Evolutionary conservation across 1,284 basidiomycete species (phyloP).

Genomic region (Gomphus sp.): DNA sequence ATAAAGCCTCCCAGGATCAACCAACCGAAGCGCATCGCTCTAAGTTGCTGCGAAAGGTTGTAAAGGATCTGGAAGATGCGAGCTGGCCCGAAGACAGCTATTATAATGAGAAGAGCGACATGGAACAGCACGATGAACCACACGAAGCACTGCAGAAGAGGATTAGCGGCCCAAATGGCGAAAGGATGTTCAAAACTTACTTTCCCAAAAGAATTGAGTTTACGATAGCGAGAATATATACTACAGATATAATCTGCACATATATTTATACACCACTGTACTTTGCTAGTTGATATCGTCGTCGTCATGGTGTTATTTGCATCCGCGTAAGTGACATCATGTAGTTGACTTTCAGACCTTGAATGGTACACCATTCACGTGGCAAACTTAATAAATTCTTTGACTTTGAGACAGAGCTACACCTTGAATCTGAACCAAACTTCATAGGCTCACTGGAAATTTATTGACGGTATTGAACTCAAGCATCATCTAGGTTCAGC

Average conservation of each 20-base stretch:
- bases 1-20: slow-evolving; percentile 42
- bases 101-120: slow-evolving; percentile 20
- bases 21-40: slow-evolving; percentile 53
- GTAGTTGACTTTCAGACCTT: no score
- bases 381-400: no score
- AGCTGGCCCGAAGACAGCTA: slow-evolving; percentile 50
- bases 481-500: no score
- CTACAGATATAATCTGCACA: not conserved
- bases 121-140: slow-evolving; percentile 20
- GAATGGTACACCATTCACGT: no score
- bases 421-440: no score
- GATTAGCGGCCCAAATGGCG: not conserved
- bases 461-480: no score
- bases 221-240: slow-evolving; percentile 28
- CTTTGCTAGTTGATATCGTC: not conserved
- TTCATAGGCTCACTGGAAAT: no score
- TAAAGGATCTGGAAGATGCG: slow-evolving; percentile 64
- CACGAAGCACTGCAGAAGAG: slow-evolving; percentile 15
- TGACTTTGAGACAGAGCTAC: no score
- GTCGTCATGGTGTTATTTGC: not conserved
- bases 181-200: slow-evolving; percentile 20
- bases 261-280: not conserved
- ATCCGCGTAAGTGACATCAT: not conserved
- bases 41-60: slow-evolving; percentile 54
- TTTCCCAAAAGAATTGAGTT: slow-evolving; percentile 40